Evolutionary conservation across 768 basidiomycete species (phyloP), one percentile per base, ranked within the genome.

Genomic region (Lactarius sanguifluus): DNA sequence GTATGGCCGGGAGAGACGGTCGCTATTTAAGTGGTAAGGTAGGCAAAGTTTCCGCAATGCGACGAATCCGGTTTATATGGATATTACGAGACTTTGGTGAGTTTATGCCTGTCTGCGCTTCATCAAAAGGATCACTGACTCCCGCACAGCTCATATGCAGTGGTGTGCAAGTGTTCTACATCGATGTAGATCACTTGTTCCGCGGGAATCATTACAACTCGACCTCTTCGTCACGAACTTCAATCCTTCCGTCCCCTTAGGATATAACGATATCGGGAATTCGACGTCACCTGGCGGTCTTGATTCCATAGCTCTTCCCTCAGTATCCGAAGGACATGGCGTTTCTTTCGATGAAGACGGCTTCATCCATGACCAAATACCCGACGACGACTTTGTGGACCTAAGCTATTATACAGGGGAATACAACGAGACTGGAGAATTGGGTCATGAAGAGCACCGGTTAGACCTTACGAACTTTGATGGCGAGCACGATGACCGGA

Each of bases 401-500:
- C 71, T 82, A 56, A 77, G 75, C 57, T 80, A 81, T 62, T 81
- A 82, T 71, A 75, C 75, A 3, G 77, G 78, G 15, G 77, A 77
- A 43, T 76, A 70, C 52, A 73, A 71, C 1, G 76, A 78, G n/a
- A 76, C 76, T 12, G 74, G 81, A 32, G 73, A 73, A 56, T 71
- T 77, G 2, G 76, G 78, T 4, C 81, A 81, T 63, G 81, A 83
- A 65, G 79, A 79, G 50, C 81, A 85, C 61, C 80, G 84, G 1
- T 76, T 89, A 5, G 89, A 92, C 69, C 76, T 89, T 65, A 90
- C 90, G 5, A 88, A 91, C 71, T 93, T 91, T 72, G 89, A 92
- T 66, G 90, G 90, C 30, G 91, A 93, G 68, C 79, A 87, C 52
- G 85, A 89, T 66, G 77, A 82, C 16, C 76, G 79, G 18, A 74